Conservation (phyloP, 208 protist species). For the Trypanosoma mega region DNA sequence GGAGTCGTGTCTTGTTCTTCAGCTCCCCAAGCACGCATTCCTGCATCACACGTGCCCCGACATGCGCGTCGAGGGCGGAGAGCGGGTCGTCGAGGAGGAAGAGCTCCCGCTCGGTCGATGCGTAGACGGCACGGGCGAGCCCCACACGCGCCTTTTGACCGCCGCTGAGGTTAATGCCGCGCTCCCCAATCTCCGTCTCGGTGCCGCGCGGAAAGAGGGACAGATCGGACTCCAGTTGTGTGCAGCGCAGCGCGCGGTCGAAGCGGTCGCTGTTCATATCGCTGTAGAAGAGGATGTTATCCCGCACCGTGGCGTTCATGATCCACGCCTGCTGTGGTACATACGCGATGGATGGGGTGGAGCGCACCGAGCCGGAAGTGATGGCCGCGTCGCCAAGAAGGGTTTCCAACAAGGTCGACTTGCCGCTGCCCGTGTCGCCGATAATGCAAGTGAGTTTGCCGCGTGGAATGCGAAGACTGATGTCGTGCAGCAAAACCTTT, state of each 20-base stretch:
- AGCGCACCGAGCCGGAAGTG: conserved; percentile 31
- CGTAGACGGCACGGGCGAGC: conserved; percentile 76
- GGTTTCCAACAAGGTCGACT: conserved; percentile 63
- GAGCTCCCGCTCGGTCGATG: conserved; percentile 33
- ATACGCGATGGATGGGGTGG: conserved; percentile 73
- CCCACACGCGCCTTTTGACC: conserved; percentile 74
- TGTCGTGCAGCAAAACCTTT: conserved; percentile 40
- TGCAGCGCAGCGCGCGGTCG: conserved; percentile 25
- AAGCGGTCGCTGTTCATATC: conserved; percentile 40
- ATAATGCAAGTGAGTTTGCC: conserved; percentile 68
- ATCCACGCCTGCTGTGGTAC: conserved; percentile 88
- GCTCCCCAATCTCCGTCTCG: conserved; percentile 73
- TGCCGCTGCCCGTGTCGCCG: conserved; percentile 75
- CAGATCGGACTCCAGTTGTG: conserved; percentile 65
- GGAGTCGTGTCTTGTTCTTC: conserved; percentile 51
- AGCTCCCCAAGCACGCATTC: conserved; percentile 52
- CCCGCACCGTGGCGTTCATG: conserved; percentile 65
- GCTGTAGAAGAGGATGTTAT: conserved; percentile 85
- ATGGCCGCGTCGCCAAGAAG: conserved; percentile 46
- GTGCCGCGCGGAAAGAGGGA: conserved; percentile 60
- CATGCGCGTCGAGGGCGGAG: conserved; percentile 82
- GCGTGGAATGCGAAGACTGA: conserved; percentile 45
- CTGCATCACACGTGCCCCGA: conserved; percentile 48
- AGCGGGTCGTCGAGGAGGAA: conserved; percentile 89
- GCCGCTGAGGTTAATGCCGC: conserved; percentile 67